phyloP scores from a whole-genome alignment of 2,329 filamentous ascomycete genomes.

The Alternaria consortialis region DNA sequence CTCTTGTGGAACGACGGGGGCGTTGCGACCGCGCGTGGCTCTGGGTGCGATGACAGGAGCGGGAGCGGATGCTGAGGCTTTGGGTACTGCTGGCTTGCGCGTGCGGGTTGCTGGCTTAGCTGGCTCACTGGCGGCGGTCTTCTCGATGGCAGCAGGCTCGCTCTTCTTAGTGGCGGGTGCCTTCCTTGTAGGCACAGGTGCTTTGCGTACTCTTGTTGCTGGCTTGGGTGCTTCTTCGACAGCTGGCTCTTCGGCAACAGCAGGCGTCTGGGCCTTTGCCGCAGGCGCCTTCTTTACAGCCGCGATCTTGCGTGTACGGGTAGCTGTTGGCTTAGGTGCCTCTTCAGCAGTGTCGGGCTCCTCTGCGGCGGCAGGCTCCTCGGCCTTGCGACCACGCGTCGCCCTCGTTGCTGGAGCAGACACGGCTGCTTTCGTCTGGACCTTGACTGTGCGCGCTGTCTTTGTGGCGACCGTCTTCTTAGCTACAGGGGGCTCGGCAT shows the following conservation, averaged over 20 bases:
- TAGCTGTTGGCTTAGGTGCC: conserved; percentile 26
- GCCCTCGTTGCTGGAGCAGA: conserved; percentile 35
- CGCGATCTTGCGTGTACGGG: conserved; percentile 31
- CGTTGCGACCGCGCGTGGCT: conserved; percentile 34
- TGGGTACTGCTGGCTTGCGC: conserved; percentile 29
- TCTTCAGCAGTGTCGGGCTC: conserved; percentile 25
- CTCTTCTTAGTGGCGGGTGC: conserved; percentile 21
- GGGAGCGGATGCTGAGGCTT: conserved; percentile 17
- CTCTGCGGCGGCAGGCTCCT: conserved; percentile 19
- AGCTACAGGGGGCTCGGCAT: conserved; percentile 21
- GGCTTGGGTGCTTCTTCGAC: conserved; percentile 27
- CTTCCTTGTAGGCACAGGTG: conserved; percentile 22
- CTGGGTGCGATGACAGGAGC: conserved; percentile 24
- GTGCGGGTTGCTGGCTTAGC: conserved; percentile 31
- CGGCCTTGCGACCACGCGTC: conserved; percentile 36
- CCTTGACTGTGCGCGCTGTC: conserved; percentile 34
- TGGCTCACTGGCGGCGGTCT: conserved; percentile 20
- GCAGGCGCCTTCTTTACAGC: conserved; percentile 26
- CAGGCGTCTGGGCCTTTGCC: conserved; percentile 17
- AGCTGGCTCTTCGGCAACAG: conserved; percentile 17
- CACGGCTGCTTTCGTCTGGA: conserved; percentile 26
- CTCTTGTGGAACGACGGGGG: conserved; percentile 23
- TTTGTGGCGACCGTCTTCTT: conserved; percentile 33
- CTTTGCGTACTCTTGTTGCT: conserved; percentile 30
- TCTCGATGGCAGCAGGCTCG: conserved; percentile 15